A percentile compares a stretch with the other conserved stretches of the same genome.
These are phyloP conservation scores for Leccinum fuscescens DNA, from an alignment of 1,284 basidiomycete genomes.

Conservation along the genomic window DNA sequence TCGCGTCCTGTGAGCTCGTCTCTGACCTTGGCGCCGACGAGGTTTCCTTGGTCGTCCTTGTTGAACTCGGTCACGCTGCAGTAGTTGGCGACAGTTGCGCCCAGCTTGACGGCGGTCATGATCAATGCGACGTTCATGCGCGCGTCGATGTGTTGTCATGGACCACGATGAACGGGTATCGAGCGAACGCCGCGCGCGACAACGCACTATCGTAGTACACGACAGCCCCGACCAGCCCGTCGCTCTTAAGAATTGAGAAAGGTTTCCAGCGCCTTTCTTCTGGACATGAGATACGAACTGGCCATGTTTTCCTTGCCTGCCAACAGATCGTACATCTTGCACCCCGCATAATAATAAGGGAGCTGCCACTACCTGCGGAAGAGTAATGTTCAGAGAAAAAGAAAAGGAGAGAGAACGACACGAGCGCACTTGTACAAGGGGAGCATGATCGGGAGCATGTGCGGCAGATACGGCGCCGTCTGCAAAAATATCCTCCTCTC, in stretches of 20 bases:
- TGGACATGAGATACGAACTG: conserved; percentile 90
- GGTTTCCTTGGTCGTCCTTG: conserved; percentile 66
- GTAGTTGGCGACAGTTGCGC: conserved; percentile 86
- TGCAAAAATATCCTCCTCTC: too few relatives aligned
- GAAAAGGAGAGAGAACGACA: not conserved
- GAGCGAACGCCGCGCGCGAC: not conserved
- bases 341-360: conserved; percentile 94
- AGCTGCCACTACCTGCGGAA: conserved; percentile 86
- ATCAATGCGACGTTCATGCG: conserved; percentile 96
- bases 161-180: not conserved
- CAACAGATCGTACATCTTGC: conserved; percentile 95
- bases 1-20: conserved; percentile 85
- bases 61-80: conserved; percentile 81
- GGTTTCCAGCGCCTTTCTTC: conserved; percentile 87
- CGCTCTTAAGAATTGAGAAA: conserved; percentile 94
- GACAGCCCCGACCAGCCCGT: conserved; percentile 92
- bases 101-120: conserved; percentile 86
- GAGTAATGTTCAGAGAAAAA: not conserved
- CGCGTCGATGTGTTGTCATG: conserved; percentile 96
- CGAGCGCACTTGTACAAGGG: conserved; percentile 76
- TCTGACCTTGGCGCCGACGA: conserved; percentile 74
- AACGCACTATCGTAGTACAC: conserved; percentile 92
- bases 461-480: conserved; percentile 79
- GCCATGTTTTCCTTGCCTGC: conserved; percentile 99
- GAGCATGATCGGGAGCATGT: conserved; percentile 93